A percentile compares a stretch with the other conserved stretches of the same genome.
Conservation (phyloP, 129 eudicot genomes). For the Chrysanthemum lavandulifolium region DNA sequence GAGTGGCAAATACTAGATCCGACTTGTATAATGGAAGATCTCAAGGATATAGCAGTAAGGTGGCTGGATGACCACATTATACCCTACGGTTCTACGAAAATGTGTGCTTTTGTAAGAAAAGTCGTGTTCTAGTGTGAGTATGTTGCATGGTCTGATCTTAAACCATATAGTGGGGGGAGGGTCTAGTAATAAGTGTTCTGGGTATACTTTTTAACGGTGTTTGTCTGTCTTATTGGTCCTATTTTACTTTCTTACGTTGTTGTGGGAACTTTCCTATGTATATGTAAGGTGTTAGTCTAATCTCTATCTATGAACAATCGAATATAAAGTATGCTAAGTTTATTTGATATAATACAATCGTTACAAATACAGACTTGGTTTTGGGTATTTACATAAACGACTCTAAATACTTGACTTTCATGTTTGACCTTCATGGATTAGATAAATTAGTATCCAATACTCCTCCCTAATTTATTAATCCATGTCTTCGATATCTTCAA, state of each 20-base stretch:
- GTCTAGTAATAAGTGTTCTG: slow-evolving; percentile 8
- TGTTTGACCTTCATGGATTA: no score
- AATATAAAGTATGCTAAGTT: no score
- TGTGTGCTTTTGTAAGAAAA: slow-evolving; percentile 9
- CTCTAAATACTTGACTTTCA: no score
- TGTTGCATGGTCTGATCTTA: background rate
- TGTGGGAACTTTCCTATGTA: background rate
- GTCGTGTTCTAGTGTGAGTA: slow-evolving; percentile 5
- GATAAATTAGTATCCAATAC: no score
- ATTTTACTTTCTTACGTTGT: background rate
- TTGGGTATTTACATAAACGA: no score
- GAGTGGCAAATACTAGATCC: slow-evolving; percentile 57
- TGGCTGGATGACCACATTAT: slow-evolving; percentile 52
- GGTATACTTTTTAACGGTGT: background rate
- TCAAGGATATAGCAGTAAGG: slow-evolving; percentile 56
- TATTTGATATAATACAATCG: no score
- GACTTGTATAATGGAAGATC: slow-evolving; percentile 58
- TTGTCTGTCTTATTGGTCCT: background rate
- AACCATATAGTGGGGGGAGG: background rate
- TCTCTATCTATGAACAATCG: no score
- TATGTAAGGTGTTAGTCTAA: background rate
- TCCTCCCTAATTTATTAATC: no score
- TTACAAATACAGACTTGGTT: no score
- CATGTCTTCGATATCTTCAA: no score
- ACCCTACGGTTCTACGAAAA: background rate